A percentile compares a stretch with the other conserved stretches of the same genome.
phyloP scores from a whole-genome alignment of 1,284 basidiomycete genomes.

The Austroboletus sp. region DNA sequence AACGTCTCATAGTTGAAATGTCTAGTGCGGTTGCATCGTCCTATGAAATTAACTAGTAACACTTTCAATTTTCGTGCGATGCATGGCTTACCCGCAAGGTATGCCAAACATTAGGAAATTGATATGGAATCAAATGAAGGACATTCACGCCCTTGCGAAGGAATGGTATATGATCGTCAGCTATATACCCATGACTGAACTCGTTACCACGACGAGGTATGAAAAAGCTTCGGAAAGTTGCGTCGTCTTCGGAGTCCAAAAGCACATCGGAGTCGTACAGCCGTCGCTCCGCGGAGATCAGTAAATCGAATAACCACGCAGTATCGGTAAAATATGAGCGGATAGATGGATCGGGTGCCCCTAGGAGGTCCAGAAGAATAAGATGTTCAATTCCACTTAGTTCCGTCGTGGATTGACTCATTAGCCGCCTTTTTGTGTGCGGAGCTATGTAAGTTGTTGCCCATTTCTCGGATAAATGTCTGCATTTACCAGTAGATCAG shows the following conservation, averaged over 20 bases:
- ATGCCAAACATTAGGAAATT: constrained; percentile 93
- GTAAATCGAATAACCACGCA: constrained; percentile 80
- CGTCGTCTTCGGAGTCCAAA: constrained; percentile 31
- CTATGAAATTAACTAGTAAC: constrained; percentile 35
- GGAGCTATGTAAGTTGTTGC: constrained; percentile 58
- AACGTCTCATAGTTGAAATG: constrained; percentile 77
- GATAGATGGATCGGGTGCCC: constrained; percentile 65
- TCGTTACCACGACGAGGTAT: constrained; percentile 38
- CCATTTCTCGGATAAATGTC: constrained; percentile 85
- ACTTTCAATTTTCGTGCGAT: constrained; percentile 1
- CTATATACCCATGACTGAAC: constrained; percentile 58
- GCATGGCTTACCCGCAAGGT: constrained; percentile 51
- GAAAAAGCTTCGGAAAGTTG: constrained; percentile 59
- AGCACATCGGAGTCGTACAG: constrained; percentile 60
- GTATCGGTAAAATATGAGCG: constrained; percentile 82
- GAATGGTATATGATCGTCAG: constrained; percentile 95
- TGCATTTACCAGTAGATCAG: constrained; percentile 27
- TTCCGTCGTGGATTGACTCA: constrained; percentile 49
- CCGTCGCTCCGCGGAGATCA: constrained; percentile 62
- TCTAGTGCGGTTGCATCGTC: constrained; percentile 87
- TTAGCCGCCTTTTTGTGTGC: constrained; percentile 54
- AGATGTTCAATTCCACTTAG: constrained; percentile 82
- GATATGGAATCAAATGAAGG: constrained; percentile 84
- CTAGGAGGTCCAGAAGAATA: constrained; percentile 84
- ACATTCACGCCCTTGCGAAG: constrained; percentile 77